These are phyloP conservation scores for Leccinum angustisporum DNA, from an alignment of 1,284 basidiomycete species.

Conservation along the genomic window DNA sequence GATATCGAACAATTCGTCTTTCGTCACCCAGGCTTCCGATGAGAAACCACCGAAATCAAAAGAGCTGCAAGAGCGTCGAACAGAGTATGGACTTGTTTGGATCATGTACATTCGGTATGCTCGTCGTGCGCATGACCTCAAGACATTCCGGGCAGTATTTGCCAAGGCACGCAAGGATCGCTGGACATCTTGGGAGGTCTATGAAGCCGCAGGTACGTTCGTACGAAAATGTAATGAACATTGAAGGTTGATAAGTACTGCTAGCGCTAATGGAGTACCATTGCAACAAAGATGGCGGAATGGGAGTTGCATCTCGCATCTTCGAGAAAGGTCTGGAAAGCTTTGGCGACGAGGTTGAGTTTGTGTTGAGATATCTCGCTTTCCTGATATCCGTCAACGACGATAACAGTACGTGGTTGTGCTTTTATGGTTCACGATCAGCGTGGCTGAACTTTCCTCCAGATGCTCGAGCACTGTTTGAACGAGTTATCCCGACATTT, in stretches of 20 bases:
- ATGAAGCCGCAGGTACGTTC: constrained; percentile 82
- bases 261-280: constrained; percentile 95
- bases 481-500: constrained; percentile 82
- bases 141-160: constrained; percentile 79
- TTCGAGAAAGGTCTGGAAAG: constrained; percentile 93
- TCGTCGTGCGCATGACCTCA: constrained; percentile 47
- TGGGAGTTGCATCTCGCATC: constrained; percentile 84
- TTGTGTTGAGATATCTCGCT: constrained; percentile 85
- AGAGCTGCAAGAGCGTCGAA: constrained; percentile 60
- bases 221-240: constrained; percentile 6
- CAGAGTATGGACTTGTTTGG: constrained; percentile 68
- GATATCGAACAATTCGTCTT: constrained; percentile 42
- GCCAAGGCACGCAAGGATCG: constrained; percentile 83
- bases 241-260: constrained; percentile 12
- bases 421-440: background rate
- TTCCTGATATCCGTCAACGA: constrained; percentile 96
- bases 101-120: constrained; percentile 89
- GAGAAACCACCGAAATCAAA: constrained; percentile 48
- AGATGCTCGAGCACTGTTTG: constrained; percentile 97
- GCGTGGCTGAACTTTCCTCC: constrained; percentile 4
- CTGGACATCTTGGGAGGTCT: constrained; percentile 90
- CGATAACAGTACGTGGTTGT: constrained; percentile 73
- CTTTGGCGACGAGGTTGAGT: constrained; percentile 84
- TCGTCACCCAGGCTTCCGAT: constrained; percentile 42
- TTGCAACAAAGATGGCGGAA: constrained; percentile 74